These are phyloP conservation scores for Funneliformis geosporum DNA, from an alignment of 192 early-diverging fungal genomes.

Conservation along the genomic window DNA sequence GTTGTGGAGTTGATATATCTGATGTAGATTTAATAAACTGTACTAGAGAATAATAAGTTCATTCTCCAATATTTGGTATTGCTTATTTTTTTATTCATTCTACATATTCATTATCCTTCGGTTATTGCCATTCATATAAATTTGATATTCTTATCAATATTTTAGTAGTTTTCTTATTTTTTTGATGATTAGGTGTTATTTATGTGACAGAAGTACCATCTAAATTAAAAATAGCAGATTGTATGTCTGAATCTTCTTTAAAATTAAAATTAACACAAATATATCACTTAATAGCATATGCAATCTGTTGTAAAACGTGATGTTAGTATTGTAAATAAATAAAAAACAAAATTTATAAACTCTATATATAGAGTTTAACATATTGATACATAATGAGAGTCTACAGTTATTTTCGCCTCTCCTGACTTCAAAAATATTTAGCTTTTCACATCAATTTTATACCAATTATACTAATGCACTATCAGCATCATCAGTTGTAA, in stretches of 20 bases:
- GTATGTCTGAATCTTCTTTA: background rate
- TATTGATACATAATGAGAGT: background rate
- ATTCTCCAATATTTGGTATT: too few species aligned
- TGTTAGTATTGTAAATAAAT: too few species aligned
- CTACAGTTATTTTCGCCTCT: background rate
- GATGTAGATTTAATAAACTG: too few species aligned
- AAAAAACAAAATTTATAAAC: too few species aligned
- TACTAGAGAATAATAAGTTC: too few species aligned
- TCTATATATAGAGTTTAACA: background rate
- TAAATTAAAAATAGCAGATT: background rate
- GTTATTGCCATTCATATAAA: too few species aligned
- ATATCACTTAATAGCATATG: conserved; percentile 9
- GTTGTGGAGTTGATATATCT: too few species aligned
- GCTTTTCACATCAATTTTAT: background rate
- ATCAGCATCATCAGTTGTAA: background rate
- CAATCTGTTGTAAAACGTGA: background rate
- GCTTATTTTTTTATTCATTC: too few species aligned
- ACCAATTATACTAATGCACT: background rate
- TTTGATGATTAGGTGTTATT: background rate
- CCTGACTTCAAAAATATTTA: conserved; percentile 2
- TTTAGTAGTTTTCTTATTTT: too few species aligned
- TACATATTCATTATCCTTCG: too few species aligned
- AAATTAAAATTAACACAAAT: background rate
- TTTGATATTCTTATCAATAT: too few species aligned
- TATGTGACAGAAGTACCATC: background rate